phyloP scores from a whole-genome alignment of 2,329 filamentous ascomycete genomes.

The Zymoseptoria ardabiliae region DNA sequence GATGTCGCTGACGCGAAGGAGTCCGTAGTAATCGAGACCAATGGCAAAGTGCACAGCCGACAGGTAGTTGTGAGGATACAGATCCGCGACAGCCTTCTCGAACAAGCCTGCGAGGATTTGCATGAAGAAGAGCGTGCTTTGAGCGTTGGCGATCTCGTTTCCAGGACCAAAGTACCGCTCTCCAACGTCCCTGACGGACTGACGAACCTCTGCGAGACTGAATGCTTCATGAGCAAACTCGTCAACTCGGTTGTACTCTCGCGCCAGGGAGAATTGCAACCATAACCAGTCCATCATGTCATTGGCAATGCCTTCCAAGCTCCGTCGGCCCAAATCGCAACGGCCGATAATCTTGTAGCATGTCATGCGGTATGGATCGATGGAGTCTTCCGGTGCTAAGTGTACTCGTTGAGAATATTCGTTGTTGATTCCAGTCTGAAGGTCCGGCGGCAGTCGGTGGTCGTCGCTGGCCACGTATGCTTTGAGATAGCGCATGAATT shows the following conservation, averaged over 20 bases:
- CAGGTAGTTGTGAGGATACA: conserved; percentile 86
- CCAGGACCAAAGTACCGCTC: conserved; percentile 83
- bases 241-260: conserved; percentile 54
- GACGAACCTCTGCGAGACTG: conserved; percentile 62
- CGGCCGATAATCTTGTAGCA: conserved; percentile 96
- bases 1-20: conserved; percentile 80
- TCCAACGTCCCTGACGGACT: conserved; percentile 79
- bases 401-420: conserved; percentile 81
- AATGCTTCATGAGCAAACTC: conserved; percentile 57
- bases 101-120: conserved; percentile 88
- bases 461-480: conserved; percentile 73
- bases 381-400: conserved; percentile 75
- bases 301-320: conserved; percentile 51
- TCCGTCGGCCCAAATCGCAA: conserved; percentile 53
- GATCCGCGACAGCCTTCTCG: conserved; percentile 83
- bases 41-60: conserved; percentile 94
- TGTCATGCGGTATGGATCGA: conserved; percentile 92
- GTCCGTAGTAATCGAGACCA: conserved; percentile 78
- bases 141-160: conserved; percentile 69
- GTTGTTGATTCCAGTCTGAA: conserved; percentile 80
- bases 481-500: conserved; percentile 80
- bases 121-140: conserved; percentile 88
- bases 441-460: conserved; percentile 65
- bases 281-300: conserved; percentile 61
- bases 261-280: conserved; percentile 57